Percentiles rank a stretch among this genome's conserved stretches.
Conservation (phyloP, 2,329 filamentous ascomycete species). For the Clonostachys rhizophaga region DNA sequence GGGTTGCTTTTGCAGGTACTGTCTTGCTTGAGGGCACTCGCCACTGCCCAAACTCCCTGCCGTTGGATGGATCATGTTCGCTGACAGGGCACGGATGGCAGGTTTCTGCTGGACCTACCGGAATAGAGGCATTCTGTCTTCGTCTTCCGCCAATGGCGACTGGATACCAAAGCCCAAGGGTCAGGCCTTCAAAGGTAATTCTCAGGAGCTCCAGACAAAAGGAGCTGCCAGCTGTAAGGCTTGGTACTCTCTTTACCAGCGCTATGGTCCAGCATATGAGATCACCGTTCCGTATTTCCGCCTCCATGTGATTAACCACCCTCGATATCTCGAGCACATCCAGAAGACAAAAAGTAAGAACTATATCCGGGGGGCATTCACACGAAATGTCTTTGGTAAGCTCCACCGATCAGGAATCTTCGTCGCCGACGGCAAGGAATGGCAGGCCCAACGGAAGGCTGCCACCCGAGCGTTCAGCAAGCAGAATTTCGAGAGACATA, state of each 20-base stretch:
- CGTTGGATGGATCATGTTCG: too few relatives aligned
- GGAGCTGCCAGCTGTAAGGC: neutral
- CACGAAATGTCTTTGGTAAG: neutral
- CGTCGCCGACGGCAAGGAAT: neutral
- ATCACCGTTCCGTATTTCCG: neutral
- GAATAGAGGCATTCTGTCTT: neutral
- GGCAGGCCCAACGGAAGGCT: neutral
- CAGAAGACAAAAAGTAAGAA: neutral
- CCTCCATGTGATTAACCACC: neutral
- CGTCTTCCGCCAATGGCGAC: neutral
- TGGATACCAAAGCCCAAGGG: neutral
- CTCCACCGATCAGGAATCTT: neutral
- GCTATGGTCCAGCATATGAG: neutral
- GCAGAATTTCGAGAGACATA: neutral
- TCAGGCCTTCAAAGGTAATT: neutral
- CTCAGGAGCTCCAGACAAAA: neutral
- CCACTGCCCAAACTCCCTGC: too few relatives aligned
- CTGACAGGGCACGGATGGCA: neutral
- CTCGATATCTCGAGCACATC: neutral
- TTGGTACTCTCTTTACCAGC: neutral
- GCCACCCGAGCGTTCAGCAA: neutral
- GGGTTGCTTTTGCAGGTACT: too few relatives aligned
- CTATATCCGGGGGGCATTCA: neutral
- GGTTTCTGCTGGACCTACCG: neutral
- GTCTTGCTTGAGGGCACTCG: too few relatives aligned